Percentiles rank a stretch among this genome's conserved stretches.
Conservation (phyloP, 768 basidiomycete species). For the Calocera cornea region DNA sequence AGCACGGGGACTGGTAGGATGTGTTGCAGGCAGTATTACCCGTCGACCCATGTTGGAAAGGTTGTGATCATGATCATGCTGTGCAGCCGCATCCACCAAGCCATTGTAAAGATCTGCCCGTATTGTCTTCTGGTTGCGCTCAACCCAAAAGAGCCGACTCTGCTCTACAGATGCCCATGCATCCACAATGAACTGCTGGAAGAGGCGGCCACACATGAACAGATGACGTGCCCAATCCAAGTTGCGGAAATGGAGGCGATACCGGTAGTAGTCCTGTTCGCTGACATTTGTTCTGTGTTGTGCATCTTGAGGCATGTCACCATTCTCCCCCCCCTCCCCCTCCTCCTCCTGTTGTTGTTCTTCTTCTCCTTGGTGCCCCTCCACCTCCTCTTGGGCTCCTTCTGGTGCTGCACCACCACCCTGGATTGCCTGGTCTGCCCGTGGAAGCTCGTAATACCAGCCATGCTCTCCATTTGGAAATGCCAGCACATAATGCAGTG, state of each 20-base stretch:
- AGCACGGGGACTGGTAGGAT: constrained; percentile 9
- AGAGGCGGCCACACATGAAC: neutral
- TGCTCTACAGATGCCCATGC: constrained; percentile 6
- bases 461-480: neutral
- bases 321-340: too few relatives aligned
- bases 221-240: neutral
- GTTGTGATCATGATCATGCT: neutral
- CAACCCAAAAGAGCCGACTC: neutral
- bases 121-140: neutral
- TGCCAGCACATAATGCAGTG: neutral
- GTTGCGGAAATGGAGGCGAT: neutral
- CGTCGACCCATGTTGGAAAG: neutral
- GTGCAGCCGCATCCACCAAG: constrained; percentile 6
- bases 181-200: constrained; percentile 7
- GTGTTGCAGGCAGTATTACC: constrained; percentile 12
- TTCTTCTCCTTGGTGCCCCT: neutral
- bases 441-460: neutral
- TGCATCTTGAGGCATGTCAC: too few relatives aligned
- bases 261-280: neutral
- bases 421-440: neutral
- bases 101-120: constrained; percentile 3
- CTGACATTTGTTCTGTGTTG: neutral
- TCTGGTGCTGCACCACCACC: neutral
- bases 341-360: too few relatives aligned
- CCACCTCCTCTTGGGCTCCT: neutral